These are phyloP conservation scores for Gossypium armourianum DNA, from an alignment of 441 rosid genomes.

Conservation along the genomic window DNA sequence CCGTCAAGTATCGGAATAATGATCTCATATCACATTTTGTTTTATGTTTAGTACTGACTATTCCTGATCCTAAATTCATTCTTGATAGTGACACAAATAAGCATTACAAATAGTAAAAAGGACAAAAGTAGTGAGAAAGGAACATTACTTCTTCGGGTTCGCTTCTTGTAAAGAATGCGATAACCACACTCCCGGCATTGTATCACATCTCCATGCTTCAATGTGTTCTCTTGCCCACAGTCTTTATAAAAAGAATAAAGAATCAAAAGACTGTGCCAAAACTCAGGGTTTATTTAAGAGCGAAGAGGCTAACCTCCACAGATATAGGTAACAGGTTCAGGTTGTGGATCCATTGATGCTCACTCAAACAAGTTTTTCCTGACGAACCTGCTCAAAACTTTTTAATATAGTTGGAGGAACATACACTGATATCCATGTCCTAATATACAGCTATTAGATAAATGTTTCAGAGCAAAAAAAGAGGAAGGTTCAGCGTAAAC, in stretches of 20 bases:
- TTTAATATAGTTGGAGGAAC: neutral
- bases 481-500: neutral
- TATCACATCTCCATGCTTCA: slow-evolving; percentile 81
- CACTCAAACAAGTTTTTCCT: neutral
- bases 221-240: slow-evolving; percentile 70
- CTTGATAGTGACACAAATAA: neutral
- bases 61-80: neutral
- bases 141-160: slow-evolving; percentile 65
- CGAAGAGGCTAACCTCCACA: slow-evolving; percentile 42
- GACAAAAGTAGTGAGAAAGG: neutral
- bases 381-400: neutral
- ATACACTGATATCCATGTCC: neutral
- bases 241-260: slow-evolving; percentile 26
- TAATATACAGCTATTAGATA: neutral
- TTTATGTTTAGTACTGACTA: neutral
- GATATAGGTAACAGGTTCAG: slow-evolving; percentile 67
- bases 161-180: slow-evolving; percentile 86
- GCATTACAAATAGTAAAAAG: neutral
- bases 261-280: neutral
- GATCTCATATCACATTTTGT: neutral
- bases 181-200: slow-evolving; percentile 65
- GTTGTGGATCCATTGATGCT: slow-evolving; percentile 46
- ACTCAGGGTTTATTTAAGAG: neutral
- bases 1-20: neutral
- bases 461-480: neutral